A percentile compares a stretch with the other conserved stretches of the same genome.
phyloP scores from a whole-genome alignment of 2,329 filamentous ascomycete species.

The Cephalotrichum gorgonifer region DNA sequence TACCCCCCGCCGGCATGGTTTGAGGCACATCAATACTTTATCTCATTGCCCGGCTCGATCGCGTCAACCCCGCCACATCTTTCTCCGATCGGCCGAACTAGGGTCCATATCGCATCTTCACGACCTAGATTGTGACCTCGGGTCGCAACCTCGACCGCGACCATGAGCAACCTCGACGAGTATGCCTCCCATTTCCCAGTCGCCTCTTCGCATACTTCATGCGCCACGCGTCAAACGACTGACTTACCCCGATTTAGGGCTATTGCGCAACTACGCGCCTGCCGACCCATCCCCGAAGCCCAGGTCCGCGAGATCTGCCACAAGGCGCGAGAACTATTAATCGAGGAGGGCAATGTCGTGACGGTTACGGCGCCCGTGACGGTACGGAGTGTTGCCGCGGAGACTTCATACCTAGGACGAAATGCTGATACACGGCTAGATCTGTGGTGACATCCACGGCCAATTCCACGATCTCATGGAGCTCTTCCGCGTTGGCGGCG shows the following conservation, averaged over 20 bases:
- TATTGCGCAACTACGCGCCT: conserved; percentile 90
- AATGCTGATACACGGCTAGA: conserved; percentile 32
- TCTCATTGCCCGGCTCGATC: not conserved
- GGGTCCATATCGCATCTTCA: not conserved
- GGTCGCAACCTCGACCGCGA: conserved; percentile 8
- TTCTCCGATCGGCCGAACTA: not conserved
- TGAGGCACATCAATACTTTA: not conserved
- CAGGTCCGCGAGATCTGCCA: conserved; percentile 96
- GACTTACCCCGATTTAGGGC: conserved; percentile 45
- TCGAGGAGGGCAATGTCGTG: conserved; percentile 96
- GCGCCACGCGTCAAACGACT: conserved; percentile 6
- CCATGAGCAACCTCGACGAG: conserved; percentile 93
- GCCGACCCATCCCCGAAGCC: conserved; percentile 87
- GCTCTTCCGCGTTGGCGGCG: conserved; percentile 84
- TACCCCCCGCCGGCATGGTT: not conserved
- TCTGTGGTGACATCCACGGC: conserved; percentile 94
- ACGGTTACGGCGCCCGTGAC: conserved; percentile 92
- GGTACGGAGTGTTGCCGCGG: conserved; percentile 35
- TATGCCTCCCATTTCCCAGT: conserved; percentile 27
- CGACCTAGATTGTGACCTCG: not conserved
- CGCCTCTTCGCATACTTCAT: not conserved
- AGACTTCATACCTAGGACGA: conserved; percentile 7
- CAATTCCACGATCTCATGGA: conserved; percentile 98
- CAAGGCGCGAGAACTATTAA: conserved; percentile 89
- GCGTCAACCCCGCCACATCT: conserved; percentile 1